Conservation (phyloP, 805 yeast genomes). For the Kluyveromyces lactis region DNA sequence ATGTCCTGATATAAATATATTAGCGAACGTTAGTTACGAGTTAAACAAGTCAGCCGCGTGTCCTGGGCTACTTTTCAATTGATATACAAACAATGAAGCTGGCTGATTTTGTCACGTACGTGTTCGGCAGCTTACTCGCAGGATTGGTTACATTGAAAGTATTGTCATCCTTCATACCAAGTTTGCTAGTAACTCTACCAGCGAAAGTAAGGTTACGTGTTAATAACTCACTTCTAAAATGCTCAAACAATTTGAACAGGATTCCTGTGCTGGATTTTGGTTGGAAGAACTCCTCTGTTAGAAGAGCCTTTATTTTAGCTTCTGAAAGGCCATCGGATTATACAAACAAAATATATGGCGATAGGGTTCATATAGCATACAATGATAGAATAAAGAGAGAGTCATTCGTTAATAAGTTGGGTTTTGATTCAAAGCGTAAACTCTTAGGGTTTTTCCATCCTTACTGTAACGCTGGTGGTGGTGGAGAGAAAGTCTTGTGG, state of each 20-base stretch:
- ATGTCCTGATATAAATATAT: too few relatives aligned
- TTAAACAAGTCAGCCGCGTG: too few relatives aligned
- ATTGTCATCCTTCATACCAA: constrained; percentile 5
- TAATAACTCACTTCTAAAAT: constrained; percentile 11
- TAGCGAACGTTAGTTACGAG: too few relatives aligned
- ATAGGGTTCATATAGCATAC: constrained; percentile 4
- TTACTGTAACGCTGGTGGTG: constrained; percentile 92
- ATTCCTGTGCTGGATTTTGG: constrained; percentile 14
- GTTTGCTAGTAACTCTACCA: constrained; percentile 12
- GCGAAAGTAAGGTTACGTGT: constrained; percentile 13
- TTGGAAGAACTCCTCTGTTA: constrained; percentile 27
- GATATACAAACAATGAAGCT: too few relatives aligned
- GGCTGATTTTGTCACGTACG: too few relatives aligned
- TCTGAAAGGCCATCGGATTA: constrained; percentile 26
- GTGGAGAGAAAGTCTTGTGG: constrained; percentile 97
- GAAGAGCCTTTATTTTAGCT: constrained; percentile 32
- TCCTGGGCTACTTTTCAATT: too few relatives aligned
- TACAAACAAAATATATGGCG: constrained; percentile 10
- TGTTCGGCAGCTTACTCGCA: too few relatives aligned
- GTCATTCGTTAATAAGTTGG: constrained; percentile 8
- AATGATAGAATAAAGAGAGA: constrained; percentile 10
- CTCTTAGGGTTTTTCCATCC: constrained; percentile 92
- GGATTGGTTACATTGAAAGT: too few relatives aligned
- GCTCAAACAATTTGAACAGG: constrained; percentile 10
- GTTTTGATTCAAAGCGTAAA: constrained; percentile 14